Base-by-base conservation (phyloP, 2,329 filamentous ascomycete species). In the Botrytis galanthina region DNA sequence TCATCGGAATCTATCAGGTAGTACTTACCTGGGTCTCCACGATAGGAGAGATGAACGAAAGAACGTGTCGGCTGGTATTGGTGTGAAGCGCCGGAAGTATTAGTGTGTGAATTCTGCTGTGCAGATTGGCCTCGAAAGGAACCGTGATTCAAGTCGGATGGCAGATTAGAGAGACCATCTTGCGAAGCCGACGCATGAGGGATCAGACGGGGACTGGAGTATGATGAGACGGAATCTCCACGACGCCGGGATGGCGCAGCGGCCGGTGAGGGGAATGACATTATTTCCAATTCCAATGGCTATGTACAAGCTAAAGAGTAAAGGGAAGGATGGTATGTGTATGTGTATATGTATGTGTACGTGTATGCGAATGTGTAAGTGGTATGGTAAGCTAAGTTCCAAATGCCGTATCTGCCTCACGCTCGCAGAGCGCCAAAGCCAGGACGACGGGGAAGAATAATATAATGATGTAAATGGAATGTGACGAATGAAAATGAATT, bases 21-120 rank as follows among this genome's bases (percentile, higher is more conserved):
- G 44, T 51, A 68, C 66, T 72, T 83, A 91, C 90, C 87, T 78
- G 87, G 82, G 78, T 87, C 83, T 60, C 89, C 88, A 75, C 90
- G 87, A 54, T 88, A 85, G 57, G 89, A 88, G 71, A 90, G 88
- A 76, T 92, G 90, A 72, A 92, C 89, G 76, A 92, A 93, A 4
- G 91, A 93, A 72, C 92, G 86, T 67, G 91, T 90, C 7, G 91
- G 91, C 75, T 92, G 91, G 80, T 88, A 86, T 79, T 90, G 85
- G 74, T 77, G 74, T 57, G 77, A 76, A 42, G 77, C 73, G 59
- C 68, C 74, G 29, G 75, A 59, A n/a, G 76, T 69, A 63, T 75
- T 75, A 20, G 76, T 71, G 37, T 73, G 66, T 44, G 73, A 73
- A 37, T 48, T 70, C n/a, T 76, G 73, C 20, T 73, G 48, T 20